Conservation (phyloP, 164 flowering plant species). For the Vitis cinerea region DNA sequence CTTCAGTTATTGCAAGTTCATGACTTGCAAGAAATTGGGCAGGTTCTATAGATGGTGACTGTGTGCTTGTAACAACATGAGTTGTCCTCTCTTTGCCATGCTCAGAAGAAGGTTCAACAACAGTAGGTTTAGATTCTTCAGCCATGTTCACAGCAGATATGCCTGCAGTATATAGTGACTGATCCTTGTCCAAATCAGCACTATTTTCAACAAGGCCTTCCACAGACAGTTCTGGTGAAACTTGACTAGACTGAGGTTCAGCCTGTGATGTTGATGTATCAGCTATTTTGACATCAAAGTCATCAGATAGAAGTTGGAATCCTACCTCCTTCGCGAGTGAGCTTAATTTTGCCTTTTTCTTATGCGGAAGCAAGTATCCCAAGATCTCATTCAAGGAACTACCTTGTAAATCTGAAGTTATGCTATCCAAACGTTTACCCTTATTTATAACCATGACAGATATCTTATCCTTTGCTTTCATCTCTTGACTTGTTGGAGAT, state of each 20-base stretch:
- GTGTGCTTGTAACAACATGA: constrained; percentile 13
- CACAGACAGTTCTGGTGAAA: constrained; percentile 16
- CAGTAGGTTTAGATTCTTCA: constrained; percentile 17
- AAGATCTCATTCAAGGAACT: constrained; percentile 63
- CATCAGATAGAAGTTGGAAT: constrained; percentile 84
- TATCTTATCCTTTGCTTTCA: constrained; percentile 47
- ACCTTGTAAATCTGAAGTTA: constrained; percentile 44
- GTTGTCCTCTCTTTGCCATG: constrained; percentile 15
- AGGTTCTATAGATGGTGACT: constrained; percentile 17
- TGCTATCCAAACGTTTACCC: constrained; percentile 46
- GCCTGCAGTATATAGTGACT: constrained; percentile 16
- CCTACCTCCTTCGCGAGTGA: constrained; percentile 74
- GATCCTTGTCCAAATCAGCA: constrained; percentile 21
- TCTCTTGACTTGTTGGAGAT: constrained; percentile 25
- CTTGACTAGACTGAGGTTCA: constrained; percentile 34
- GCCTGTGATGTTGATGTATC: constrained; percentile 29
- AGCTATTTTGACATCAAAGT: constrained; percentile 53
- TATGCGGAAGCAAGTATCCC: constrained; percentile 48
- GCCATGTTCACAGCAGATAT: constrained; percentile 6
- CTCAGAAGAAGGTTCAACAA: constrained; percentile 17
- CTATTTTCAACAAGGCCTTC: constrained; percentile 21
- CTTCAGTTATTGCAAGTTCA: constrained; percentile 17
- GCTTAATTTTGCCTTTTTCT: constrained; percentile 60
- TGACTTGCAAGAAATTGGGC: constrained; percentile 9
- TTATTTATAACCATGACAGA: constrained; percentile 60